A percentile compares a stretch with the other conserved stretches of the same genome.
Evolutionary conservation across 73 alveolate genomes (phyloP).

Genomic region (Paramecium caudatum): DNA sequence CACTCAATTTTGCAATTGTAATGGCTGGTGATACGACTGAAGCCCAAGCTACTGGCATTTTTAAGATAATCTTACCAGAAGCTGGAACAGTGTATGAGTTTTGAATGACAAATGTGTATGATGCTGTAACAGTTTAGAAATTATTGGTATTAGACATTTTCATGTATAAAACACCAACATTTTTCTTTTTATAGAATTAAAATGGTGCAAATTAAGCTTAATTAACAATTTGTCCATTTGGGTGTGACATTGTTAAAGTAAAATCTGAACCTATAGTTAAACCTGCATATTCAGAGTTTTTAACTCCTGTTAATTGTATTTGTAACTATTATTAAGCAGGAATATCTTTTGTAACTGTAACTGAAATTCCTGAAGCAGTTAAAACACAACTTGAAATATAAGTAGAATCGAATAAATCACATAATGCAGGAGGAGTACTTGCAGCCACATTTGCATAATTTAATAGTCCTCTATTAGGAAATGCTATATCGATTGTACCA

Average conservation of each 20-base stretch:
- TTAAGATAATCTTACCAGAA: constrained; percentile 17
- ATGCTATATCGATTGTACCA: constrained; percentile 19
- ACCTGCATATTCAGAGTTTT: constrained; percentile 39
- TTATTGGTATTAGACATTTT: constrained; percentile 43
- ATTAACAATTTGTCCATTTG: constrained; percentile 37
- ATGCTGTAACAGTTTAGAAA: constrained; percentile 45
- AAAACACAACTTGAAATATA: constrained; percentile 38
- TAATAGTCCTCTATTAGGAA: constrained; percentile 66
- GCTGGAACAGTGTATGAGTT: constrained; percentile 36
- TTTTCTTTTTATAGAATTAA: constrained; percentile 16
- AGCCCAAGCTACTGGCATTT: constrained; percentile 59
- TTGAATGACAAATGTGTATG: constrained; percentile 33
- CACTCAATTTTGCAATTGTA: constrained; percentile 34
- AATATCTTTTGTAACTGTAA: constrained; percentile 21
- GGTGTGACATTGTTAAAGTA: background rate
- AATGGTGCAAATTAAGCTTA: background rate
- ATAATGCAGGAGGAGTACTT: constrained; percentile 53
- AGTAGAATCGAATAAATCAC: constrained; percentile 30
- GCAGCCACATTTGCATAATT: constrained; percentile 39
- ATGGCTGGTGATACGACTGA: constrained; percentile 15
- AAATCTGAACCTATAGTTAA: background rate
- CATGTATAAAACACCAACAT: constrained; percentile 45
- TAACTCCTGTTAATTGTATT: constrained; percentile 26
- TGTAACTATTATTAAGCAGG: background rate
- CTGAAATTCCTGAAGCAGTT: background rate